These are phyloP conservation scores for Fraxinus sp. DNA, from an alignment of 305 asterid genomes.

Conservation along the genomic window DNA sequence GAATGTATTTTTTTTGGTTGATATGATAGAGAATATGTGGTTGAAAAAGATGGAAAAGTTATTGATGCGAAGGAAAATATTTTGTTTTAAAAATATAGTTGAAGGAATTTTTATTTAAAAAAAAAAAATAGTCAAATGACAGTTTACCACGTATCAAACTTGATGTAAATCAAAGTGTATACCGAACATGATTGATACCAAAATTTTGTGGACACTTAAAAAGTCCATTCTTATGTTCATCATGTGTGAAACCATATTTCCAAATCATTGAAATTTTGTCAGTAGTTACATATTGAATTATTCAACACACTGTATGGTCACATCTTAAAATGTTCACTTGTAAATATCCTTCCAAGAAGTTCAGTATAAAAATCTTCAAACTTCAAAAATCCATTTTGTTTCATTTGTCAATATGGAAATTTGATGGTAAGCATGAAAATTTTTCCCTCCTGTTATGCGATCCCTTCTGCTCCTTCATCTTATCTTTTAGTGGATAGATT, in stretches of 20 bases:
- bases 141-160: no score
- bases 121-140: no score
- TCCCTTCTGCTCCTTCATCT: neutral
- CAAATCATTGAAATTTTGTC: neutral
- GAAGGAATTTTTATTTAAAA: no score
- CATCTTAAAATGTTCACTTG: neutral
- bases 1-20: no score
- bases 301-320: neutral
- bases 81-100: no score
- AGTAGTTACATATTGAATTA: constrained; percentile 11
- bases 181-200: no score
- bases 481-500: neutral
- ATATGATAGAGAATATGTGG: no score
- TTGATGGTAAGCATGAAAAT: neutral
- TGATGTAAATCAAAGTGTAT: no score
- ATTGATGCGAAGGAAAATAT: no score
- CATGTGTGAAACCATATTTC: constrained; percentile 11
- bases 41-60: neutral
- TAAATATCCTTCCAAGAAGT: neutral
- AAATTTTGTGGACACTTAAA: neutral
- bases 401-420: neutral
- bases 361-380: neutral
- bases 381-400: neutral
- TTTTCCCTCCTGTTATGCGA: neutral
- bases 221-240: neutral